A percentile compares a stretch with the other conserved stretches of the same genome.
These are phyloP conservation scores for Podospora pseudoanserina DNA, from an alignment of 495 filamentous ascomycete genomes.

Conservation along the genomic window DNA sequence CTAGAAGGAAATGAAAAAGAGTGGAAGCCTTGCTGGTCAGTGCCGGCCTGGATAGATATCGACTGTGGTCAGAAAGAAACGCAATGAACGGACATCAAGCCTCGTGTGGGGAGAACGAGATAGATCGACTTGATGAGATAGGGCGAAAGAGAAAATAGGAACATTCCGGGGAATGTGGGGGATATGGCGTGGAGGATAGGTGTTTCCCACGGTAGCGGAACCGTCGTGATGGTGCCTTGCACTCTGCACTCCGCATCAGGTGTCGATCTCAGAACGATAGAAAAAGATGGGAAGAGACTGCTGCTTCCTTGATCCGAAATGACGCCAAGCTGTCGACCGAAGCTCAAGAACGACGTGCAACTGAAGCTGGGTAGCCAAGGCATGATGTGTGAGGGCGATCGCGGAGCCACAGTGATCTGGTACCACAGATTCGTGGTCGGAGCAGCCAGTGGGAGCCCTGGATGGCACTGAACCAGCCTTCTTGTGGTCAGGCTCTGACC, in stretches of 20 bases:
- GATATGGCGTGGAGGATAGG: constrained; percentile 2
- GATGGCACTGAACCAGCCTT: constrained; percentile 2
- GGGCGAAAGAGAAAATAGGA: not conserved
- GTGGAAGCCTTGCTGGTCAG: not conserved
- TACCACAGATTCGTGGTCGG: not conserved
- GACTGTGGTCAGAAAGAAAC: not conserved
- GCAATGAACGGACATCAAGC: not conserved
- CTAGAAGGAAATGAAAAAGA: not conserved
- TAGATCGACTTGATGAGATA: constrained; percentile 5
- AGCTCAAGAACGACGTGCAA: not conserved
- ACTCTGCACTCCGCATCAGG: not conserved
- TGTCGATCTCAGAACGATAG: not conserved
- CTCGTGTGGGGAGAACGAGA: not conserved
- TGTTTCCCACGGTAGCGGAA: not conserved
- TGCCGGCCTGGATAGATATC: not conserved
- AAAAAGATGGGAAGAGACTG: not conserved
- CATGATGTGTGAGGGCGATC: constrained; percentile 5
- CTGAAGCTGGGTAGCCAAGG: not conserved
- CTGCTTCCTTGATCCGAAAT: constrained; percentile 10
- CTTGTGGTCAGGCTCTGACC: constrained; percentile 5
- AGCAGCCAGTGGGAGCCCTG: not conserved
- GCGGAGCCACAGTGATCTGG: not conserved
- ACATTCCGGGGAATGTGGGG: constrained; percentile 6
- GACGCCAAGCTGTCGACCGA: constrained; percentile 6
- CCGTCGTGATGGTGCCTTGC: not conserved